phyloP scores from a whole-genome alignment of 371 early-diverging fungal genomes.

The Nematocida displodere region DNA sequence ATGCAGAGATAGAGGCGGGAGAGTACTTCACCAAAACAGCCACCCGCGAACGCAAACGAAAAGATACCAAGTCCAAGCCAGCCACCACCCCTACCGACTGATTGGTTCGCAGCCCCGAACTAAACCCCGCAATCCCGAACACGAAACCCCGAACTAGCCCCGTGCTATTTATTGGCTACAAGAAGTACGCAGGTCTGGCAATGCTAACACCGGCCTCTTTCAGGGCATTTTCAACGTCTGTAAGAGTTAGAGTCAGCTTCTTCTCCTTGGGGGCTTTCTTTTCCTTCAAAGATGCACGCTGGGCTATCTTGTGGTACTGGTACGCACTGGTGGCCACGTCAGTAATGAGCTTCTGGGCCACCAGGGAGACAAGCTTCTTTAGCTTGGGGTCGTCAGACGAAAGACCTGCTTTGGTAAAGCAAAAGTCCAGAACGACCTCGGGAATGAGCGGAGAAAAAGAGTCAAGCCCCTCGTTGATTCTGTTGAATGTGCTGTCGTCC shows the following conservation, averaged over 20 bases:
- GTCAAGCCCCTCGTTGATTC: conserved; percentile 62
- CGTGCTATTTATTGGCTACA: conserved; percentile 38
- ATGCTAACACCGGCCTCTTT: conserved; percentile 65
- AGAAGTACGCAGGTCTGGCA: conserved; percentile 63
- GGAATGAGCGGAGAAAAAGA: conserved; percentile 70
- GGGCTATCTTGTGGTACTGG: conserved; percentile 65
- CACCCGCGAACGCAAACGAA: conserved; percentile 10
- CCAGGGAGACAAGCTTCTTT: conserved; percentile 63
- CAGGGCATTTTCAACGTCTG: conserved; percentile 65
- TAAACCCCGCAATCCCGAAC: not conserved
- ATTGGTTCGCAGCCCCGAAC: not conserved
- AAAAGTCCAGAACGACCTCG: conserved; percentile 87
- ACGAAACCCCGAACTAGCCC: not conserved
- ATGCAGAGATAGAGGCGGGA: conserved; percentile 54
- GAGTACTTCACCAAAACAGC: conserved; percentile 44
- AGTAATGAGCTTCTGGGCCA: conserved; percentile 65
- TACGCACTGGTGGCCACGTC: conserved; percentile 62
- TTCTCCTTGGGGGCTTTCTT: conserved; percentile 65
- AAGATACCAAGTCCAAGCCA: not conserved
- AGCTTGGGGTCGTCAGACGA: conserved; percentile 69
- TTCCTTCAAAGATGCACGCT: conserved; percentile 65
- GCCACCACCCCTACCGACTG: not conserved
- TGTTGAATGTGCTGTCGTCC: conserved; percentile 62
- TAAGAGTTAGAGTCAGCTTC: conserved; percentile 63
- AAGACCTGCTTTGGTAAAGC: conserved; percentile 81